Evolutionary conservation across 257 asterid species (phyloP).

Genomic region (Dorcoceras hygrometricum): DNA sequence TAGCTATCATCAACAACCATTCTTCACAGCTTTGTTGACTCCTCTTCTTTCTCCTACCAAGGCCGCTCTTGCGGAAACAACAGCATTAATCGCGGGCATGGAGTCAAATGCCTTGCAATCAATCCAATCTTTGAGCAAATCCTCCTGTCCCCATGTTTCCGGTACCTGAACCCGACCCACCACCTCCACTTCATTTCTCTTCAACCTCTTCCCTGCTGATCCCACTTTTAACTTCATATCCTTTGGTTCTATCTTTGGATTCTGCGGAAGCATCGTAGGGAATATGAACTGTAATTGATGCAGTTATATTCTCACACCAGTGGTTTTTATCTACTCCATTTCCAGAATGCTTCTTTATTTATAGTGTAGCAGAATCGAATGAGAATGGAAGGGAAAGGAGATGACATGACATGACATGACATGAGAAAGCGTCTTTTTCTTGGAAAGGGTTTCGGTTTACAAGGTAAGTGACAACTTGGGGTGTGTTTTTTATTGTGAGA

Average conservation of each 20-base stretch:
- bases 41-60: not conserved
- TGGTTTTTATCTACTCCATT: not conserved
- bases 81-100: not conserved
- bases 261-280: not conserved
- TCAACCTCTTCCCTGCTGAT: not conserved
- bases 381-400: not conserved
- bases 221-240: not conserved
- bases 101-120: constrained; percentile 37
- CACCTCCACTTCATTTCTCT: constrained; percentile 37
- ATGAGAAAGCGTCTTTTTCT: not conserved
- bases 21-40: not conserved
- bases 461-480: not conserved
- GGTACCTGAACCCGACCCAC: constrained; percentile 43
- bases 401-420: no score
- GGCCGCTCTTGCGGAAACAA: not conserved
- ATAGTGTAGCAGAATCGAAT: not conserved
- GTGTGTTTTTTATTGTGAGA: not conserved
- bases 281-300: not conserved
- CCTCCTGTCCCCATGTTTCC: constrained; percentile 42
- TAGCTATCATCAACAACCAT: not conserved
- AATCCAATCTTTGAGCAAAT: constrained; percentile 41
- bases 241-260: not conserved
- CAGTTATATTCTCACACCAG: not conserved
- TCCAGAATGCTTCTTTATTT: not conserved
- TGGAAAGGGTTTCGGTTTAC: not conserved